phyloP scores from a whole-genome alignment of 805 yeast species.

The Cyberlindnera nakhonratchasimensis region DNA sequence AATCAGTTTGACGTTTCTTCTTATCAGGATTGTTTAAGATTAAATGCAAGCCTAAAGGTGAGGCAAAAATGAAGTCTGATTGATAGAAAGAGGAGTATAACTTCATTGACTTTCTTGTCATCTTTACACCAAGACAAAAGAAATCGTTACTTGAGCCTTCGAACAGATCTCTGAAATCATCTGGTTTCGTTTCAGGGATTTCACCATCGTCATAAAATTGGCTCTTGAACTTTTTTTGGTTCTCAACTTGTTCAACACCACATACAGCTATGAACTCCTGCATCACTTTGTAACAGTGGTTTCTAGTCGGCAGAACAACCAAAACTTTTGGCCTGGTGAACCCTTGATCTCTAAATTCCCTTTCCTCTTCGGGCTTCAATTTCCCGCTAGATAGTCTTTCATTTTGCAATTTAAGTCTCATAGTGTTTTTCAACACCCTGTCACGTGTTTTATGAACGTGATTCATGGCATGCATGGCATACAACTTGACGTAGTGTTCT shows the following conservation, averaged over 20 bases:
- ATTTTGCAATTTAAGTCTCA: constrained; percentile 44
- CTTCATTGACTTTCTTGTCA: constrained; percentile 83
- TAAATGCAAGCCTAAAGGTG: constrained; percentile 85
- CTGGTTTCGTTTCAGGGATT: constrained; percentile 59
- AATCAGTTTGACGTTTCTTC: constrained; percentile 67
- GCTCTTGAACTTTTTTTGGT: constrained; percentile 65
- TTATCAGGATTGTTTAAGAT: constrained; percentile 63
- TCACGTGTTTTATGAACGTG: constrained; percentile 88
- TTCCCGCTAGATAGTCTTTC: constrained; percentile 35
- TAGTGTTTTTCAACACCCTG: constrained; percentile 72
- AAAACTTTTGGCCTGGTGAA: constrained; percentile 90
- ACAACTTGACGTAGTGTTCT: constrained; percentile 54
- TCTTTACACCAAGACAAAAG: constrained; percentile 86
- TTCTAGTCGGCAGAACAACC: constrained; percentile 79
- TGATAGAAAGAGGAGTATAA: constrained; percentile 79
- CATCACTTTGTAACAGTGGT: constrained; percentile 68
- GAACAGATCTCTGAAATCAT: constrained; percentile 75
- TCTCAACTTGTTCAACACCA: constrained; percentile 74
- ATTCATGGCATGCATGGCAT: constrained; percentile 69
- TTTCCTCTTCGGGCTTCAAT: constrained; percentile 41
- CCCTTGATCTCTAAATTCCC: constrained; percentile 87
- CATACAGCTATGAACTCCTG: constrained; percentile 57
- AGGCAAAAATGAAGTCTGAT: constrained; percentile 83
- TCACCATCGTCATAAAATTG: constrained; percentile 60
- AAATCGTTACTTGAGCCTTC: constrained; percentile 90